Base-by-base conservation (phyloP, 2,329 filamentous ascomycete species). In the Hymenoscyphus infarciens region DNA sequence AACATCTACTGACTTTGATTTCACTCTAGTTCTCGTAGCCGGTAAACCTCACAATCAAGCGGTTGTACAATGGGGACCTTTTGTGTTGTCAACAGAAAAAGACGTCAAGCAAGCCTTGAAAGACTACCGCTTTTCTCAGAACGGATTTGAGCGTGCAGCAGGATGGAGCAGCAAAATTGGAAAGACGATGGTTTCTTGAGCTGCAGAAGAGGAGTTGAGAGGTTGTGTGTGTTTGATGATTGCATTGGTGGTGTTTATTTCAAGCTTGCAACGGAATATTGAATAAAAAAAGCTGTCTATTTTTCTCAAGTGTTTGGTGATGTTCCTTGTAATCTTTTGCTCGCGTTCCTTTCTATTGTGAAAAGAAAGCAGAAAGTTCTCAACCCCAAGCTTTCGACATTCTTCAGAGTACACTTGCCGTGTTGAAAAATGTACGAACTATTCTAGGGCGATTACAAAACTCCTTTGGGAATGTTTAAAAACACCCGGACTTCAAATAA, bases 101-200 rank as follows among this genome's bases (percentile, higher is more conserved):
- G 86, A 90, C 68, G 88, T 94, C 3, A 87, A 89, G 71, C 83
- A 94, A 79, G 90, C 91, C 1, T 81, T 95, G 75, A 78, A 85
- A 70, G 90, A 95, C 74, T 95, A 86, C 72, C 88, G 90, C 77
- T 86, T 81, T 15, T 81, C 85, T 66, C 80, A 82, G 42, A 93
- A 94, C 75, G 91, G 91, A 4, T 95, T 95, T 69, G 91, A 95
- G 79, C 81, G 90, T 66, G 90, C 90, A 1, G 82, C 85, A 67
- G 84, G 86, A 33, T 97, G 92, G 92, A 78, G 87, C 76, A 92
- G 89, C 73, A 89, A 96, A 78, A 96, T 97, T 82, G 91, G 90
- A 42, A 92, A 92, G 82, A 65, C 60, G 5, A 70, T 69, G 67
- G 56, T 60, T 25, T 54, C 57, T 63, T 69, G 60, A 64, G 39